These are phyloP conservation scores for Phytophthora agathidicida DNA, from an alignment of 352 stramenopile genomes.

Conservation along the genomic window DNA sequence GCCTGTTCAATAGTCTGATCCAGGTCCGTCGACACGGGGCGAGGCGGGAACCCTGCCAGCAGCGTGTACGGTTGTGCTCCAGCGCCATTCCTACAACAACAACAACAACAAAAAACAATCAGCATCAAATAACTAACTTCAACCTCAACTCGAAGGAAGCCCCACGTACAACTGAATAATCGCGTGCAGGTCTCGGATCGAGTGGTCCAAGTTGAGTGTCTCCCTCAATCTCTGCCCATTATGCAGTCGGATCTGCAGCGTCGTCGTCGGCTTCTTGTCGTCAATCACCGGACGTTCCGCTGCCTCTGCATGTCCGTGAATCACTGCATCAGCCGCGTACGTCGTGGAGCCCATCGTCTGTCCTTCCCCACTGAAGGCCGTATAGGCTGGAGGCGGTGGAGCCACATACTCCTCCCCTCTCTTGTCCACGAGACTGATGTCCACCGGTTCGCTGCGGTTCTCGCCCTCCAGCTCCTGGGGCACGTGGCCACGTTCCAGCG, in stretches of 20 bases:
- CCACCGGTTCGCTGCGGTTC: slow-evolving; percentile 69
- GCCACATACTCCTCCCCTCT: slow-evolving; percentile 83
- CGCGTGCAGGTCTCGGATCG: slow-evolving; percentile 86
- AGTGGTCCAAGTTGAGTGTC: slow-evolving; percentile 90
- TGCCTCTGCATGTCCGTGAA: slow-evolving; percentile 40
- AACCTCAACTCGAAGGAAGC: not conserved
- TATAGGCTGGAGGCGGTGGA: slow-evolving; percentile 75
- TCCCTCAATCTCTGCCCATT: slow-evolving; percentile 82
- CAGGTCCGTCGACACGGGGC: slow-evolving; percentile 84
- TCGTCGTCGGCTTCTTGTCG: slow-evolving; percentile 87
- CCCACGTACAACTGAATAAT: slow-evolving; percentile 79
- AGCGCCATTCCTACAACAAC: slow-evolving; percentile 61
- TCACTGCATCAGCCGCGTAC: slow-evolving; percentile 53
- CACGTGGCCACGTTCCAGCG: slow-evolving; percentile 80
- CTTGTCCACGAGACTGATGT: slow-evolving; percentile 89
- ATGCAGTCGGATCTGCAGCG: slow-evolving; percentile 88
- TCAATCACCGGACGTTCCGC: slow-evolving; percentile 75
- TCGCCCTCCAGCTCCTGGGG: slow-evolving; percentile 78
- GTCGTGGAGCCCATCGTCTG: slow-evolving; percentile 76
- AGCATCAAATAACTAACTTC: not conserved
- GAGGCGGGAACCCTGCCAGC: slow-evolving; percentile 92
- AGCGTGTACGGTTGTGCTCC: slow-evolving; percentile 88
- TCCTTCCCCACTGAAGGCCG: slow-evolving; percentile 84
- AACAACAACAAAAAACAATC: slow-evolving; percentile 5
- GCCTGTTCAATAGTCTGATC: slow-evolving; percentile 89